Evolutionary conservation across 1,284 basidiomycete species (phyloP), one percentile per base, ranked within the genome.

Genomic region (Mycena sp.): DNA sequence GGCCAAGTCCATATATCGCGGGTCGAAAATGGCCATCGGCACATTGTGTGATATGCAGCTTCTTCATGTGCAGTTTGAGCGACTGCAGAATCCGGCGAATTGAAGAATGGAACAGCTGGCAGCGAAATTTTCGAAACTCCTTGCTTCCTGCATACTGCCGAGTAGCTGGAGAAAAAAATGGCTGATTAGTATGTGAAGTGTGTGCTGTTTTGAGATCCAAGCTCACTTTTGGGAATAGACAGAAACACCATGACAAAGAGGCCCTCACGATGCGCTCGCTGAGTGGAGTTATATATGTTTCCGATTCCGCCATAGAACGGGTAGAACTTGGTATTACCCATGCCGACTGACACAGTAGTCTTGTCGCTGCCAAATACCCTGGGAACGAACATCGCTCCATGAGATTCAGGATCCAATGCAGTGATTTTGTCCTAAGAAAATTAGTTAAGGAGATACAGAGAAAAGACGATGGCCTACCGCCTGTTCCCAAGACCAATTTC

Each of bases 331-430:
- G 71, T 73, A 3, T 77, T 68, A 2, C 76, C 76, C 0, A 76
- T 78, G 0, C 67, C 73, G 12, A 79, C 72, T 0, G 73, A 77
- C 0, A 77, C 74, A 0, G 73, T 77, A 0, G 73, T 79, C 46
- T 79, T 78, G 58, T 79, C 75, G 40, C 74, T 77, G 4, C 78
- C 76, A 11, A 73, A 44, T 21, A 77, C 65, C 17, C 75, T 50
- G 0, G 72, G 76, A 9, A 69, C 69, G 45, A 68, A 61, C 19
- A 61, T 53, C 1, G 66, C 55, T 6, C 69, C 56, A n/a, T 65
- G 59, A 5, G 30, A 62, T 2, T 44, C 23, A 0, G 38, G 40
- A 32, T 67, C 52, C n/a, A 63, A n/a, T n/a, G n/a, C 40, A 1
- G 62, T 17, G 29, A 72, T 68, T 5, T 52, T 68, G 45, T 71